Evolutionary conservation across 257 asterid species (phyloP).

Genomic region (Knoxia roxburghii): DNA sequence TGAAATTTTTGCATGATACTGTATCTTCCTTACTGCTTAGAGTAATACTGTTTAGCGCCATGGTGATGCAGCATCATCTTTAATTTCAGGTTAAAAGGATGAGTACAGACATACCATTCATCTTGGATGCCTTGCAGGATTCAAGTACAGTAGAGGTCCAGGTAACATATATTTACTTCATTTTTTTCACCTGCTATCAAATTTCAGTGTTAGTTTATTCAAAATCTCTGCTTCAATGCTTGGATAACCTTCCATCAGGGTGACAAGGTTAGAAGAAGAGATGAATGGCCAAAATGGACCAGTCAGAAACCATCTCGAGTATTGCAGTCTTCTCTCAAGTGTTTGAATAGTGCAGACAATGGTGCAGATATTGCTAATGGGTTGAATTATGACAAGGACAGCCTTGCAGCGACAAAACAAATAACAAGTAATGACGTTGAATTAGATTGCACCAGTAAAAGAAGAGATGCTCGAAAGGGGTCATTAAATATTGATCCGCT

Average conservation of each 20-base stretch:
- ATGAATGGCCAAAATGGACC: constrained; percentile 80
- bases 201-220: background rate
- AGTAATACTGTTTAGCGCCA: background rate
- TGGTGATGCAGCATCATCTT: constrained; percentile 5
- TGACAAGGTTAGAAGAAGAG: constrained; percentile 79
- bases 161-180: constrained; percentile 37
- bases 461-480: constrained; percentile 20
- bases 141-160: constrained; percentile 80
- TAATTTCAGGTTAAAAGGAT: constrained; percentile 62
- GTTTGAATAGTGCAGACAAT: constrained; percentile 18
- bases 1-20: constrained; percentile 9
- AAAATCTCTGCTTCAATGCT: background rate
- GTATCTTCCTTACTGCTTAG: background rate
- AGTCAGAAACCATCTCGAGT: constrained; percentile 26
- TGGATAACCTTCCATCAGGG: constrained; percentile 39
- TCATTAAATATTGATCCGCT: constrained; percentile 21
- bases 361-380: constrained; percentile 24
- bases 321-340: constrained; percentile 18
- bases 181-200: background rate
- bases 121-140: constrained; percentile 65
- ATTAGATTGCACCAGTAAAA: constrained; percentile 23
- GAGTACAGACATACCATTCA: constrained; percentile 67
- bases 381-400: constrained; percentile 31
- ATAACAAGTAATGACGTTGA: constrained; percentile 23
- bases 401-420: constrained; percentile 21